Conservation (phyloP, 345 rosid genomes). For the Mangifera indica region DNA sequence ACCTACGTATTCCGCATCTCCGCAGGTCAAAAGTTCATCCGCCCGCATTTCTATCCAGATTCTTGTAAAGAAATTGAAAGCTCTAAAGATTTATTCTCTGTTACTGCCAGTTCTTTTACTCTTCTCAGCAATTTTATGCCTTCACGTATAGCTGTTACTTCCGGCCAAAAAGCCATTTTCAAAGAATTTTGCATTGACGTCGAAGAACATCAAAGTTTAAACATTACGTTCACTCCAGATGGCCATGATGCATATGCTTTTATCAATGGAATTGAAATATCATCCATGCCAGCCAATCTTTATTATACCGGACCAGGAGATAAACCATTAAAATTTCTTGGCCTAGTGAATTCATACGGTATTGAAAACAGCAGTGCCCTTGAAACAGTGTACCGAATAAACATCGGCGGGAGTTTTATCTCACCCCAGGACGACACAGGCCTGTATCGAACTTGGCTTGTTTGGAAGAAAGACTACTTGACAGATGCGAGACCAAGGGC, state of each 20-base stretch:
- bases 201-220: no score
- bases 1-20: not conserved
- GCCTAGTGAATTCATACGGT: not conserved
- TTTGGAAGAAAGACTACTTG: not conserved
- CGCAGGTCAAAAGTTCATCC: not conserved
- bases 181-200: not conserved
- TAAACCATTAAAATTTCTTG: not conserved
- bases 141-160: not conserved
- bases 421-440: not conserved
- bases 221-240: not conserved
- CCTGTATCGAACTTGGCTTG: slow-evolving; percentile 36
- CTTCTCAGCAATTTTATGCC: slow-evolving; percentile 8
- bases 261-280: not conserved
- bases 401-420: slow-evolving; percentile 13
- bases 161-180: no score
- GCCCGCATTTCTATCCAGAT: slow-evolving; percentile 6
- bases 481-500: not conserved
- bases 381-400: slow-evolving; percentile 34
- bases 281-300: slow-evolving; percentile 10
- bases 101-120: not conserved
- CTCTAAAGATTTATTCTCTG: not conserved
- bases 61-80: not conserved
- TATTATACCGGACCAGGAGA: not conserved
- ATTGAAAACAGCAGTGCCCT: slow-evolving; percentile 7
- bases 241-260: not conserved